Evolutionary conservation across 2,329 filamentous ascomycete genomes (phyloP), one percentile per base, ranked within the genome.

Genomic region (Pseudogymnoascus sp.): DNA sequence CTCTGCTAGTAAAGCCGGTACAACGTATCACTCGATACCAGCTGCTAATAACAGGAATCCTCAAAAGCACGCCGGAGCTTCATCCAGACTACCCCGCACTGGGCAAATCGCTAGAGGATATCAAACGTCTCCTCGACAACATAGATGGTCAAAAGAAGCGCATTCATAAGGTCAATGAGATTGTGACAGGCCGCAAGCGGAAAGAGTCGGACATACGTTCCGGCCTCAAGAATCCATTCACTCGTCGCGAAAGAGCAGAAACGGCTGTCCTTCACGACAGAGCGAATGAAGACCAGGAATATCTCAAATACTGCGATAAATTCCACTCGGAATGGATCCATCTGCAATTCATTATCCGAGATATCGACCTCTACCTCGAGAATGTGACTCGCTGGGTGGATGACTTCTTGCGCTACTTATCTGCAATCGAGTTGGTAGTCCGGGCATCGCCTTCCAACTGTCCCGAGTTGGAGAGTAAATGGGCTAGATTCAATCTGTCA

Each of bases 61-160:
- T 96, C 23, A 87, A 92, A 66, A 84, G 88, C 63, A 97, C 93
- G 0, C 88, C 90, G 0, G 76, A 82, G 9, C 88, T 92, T 66
- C 95, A 99, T 72, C 93, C 93, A 0, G 95, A 99, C 74, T 84
- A 88, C 65, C 78, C 81, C 26, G 79, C 83, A 7, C 82, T 99
- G 35, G 66, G 80, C 60, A 72, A 74, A 4, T 82, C 84, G 35
- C 72, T 88, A 11, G 85, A 89, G 67, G 83, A 82, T 38, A 60
- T 60, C 35, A 60, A 40, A 17, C 59, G 59, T 17, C 88, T 93
- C 9, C 85, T 90, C 21, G 84, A 89, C 62, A 89, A 93, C 65
- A 97, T 97, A 75, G 96, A 99, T 77, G 92, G 96, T 73, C 88
- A 92, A 62, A 97, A 97, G 78, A 96, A 93, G 77, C 93, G 96